Conservation (phyloP, 1,139 yeast species). For the Debaryomyces subglobosus region DNA sequence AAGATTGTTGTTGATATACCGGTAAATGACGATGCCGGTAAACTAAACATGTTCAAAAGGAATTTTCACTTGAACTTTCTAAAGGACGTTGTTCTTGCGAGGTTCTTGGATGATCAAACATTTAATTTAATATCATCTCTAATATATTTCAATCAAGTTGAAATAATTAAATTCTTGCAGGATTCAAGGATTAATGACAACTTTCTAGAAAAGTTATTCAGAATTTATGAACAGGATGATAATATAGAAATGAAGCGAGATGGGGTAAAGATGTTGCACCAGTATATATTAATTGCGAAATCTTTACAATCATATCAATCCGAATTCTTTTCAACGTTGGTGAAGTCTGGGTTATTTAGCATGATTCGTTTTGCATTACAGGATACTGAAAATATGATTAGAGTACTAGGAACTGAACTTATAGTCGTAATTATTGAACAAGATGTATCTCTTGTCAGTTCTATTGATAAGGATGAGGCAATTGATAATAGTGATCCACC, state of each 20-base stretch:
- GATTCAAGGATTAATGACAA: slow-evolving; percentile 41
- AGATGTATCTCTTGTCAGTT: slow-evolving; percentile 69
- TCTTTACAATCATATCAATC: slow-evolving; percentile 66
- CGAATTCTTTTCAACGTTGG: slow-evolving; percentile 64
- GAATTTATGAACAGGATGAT: slow-evolving; percentile 45
- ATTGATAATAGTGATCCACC: slow-evolving; percentile 43
- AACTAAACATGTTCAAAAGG: slow-evolving; percentile 57
- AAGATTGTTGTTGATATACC: slow-evolving; percentile 77
- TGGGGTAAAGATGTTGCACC: slow-evolving; percentile 80
- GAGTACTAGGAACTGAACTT: slow-evolving; percentile 80
- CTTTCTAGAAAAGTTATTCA: slow-evolving; percentile 57
- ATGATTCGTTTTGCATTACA: slow-evolving; percentile 73
- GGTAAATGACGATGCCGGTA: slow-evolving; percentile 33
- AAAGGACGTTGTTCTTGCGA: slow-evolving; percentile 82
- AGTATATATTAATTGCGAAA: slow-evolving; percentile 76
- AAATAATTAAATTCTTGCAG: slow-evolving; percentile 68
- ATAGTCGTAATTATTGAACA: slow-evolving; percentile 83
- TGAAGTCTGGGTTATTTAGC: slow-evolving; percentile 69
- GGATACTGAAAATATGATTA: slow-evolving; percentile 50
- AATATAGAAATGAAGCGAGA: slow-evolving; percentile 50
- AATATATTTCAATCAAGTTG: slow-evolving; percentile 70
- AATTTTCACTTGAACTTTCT: slow-evolving; percentile 79
- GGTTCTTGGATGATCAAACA: slow-evolving; percentile 80
- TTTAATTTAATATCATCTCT: slow-evolving; percentile 64
- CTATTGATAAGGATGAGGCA: slow-evolving; percentile 37